A percentile compares a stretch with the other conserved stretches of the same genome.
Evolutionary conservation across 768 basidiomycete genomes (phyloP).

Genomic region (Xerocomus spinulosus): DNA sequence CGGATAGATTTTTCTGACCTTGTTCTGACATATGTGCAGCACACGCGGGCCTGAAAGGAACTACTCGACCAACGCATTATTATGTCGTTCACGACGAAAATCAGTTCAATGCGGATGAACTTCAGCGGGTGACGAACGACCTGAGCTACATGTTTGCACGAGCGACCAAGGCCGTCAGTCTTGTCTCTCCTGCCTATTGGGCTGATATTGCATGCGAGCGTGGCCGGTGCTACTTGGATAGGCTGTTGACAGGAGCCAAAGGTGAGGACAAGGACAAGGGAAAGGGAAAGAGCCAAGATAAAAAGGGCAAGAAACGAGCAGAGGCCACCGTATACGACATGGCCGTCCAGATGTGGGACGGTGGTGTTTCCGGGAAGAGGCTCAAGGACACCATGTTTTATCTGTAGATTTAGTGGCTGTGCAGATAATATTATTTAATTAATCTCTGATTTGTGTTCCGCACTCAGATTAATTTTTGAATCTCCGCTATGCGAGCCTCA

Average conservation of each 20-base stretch:
- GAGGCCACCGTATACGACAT: conserved; percentile 51
- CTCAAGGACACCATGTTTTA: conserved; percentile 74
- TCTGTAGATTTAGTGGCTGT: conserved; percentile 33
- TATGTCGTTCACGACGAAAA: conserved; percentile 54
- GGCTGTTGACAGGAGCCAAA: conserved; percentile 36
- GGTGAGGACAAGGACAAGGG: conserved; percentile 20
- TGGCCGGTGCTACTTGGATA: conserved; percentile 48
- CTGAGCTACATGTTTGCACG: conserved; percentile 56
- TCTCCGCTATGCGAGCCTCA: too few species aligned
- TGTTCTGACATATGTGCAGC: conserved; percentile 15
- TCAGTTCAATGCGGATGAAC: conserved; percentile 41
- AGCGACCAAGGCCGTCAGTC: conserved; percentile 44
- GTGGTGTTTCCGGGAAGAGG: conserved; percentile 44
- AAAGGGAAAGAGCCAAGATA: conserved; percentile 15
- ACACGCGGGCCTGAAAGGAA: conserved; percentile 42
- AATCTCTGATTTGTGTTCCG: too few species aligned
- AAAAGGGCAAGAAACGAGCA: conserved; percentile 29
- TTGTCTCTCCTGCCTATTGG: conserved; percentile 37
- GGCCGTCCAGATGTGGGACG: conserved; percentile 51
- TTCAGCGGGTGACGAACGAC: conserved; percentile 49
- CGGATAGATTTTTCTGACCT: background rate
- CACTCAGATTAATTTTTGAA: too few species aligned
- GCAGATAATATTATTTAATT: too few species aligned
- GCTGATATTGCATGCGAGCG: conserved; percentile 50
- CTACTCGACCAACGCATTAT: conserved; percentile 50